phyloP scores from a whole-genome alignment of 495 filamentous ascomycete species.

The Podospora comata region DNA sequence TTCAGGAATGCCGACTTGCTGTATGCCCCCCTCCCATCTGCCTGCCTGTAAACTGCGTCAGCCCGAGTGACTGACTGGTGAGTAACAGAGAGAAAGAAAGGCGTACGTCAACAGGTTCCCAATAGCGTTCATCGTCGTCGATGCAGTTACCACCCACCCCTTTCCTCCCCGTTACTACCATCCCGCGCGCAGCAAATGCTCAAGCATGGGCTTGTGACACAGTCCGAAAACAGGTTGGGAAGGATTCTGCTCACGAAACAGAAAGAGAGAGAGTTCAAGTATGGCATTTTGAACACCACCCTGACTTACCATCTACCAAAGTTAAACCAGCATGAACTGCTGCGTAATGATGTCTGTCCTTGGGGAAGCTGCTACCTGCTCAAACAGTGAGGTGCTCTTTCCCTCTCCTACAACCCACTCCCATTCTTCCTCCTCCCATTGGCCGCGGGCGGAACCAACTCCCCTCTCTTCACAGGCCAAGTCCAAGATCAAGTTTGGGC shows the following conservation, averaged over 20 bases:
- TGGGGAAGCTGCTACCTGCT: not conserved
- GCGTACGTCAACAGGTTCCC: not conserved
- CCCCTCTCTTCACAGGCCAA: not conserved
- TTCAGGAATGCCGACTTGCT: not conserved
- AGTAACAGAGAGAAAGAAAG: not conserved
- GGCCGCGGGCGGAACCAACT: not conserved
- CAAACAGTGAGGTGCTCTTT: not conserved
- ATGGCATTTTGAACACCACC: not conserved
- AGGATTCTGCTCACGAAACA: not conserved
- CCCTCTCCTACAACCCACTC: not conserved
- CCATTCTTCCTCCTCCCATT: not conserved
- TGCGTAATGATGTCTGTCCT: not conserved
- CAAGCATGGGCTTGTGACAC: not conserved
- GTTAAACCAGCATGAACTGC: not conserved
- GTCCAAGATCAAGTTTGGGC: not conserved
- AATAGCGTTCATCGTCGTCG: not conserved
- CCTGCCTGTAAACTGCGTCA: not conserved
- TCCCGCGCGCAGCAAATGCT: not conserved
- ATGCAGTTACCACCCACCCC: not conserved
- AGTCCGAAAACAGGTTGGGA: not conserved
- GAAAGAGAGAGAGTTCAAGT: not conserved
- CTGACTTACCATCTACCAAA: not conserved
- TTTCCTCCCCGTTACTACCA: not conserved
- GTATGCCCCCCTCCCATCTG: not conserved
- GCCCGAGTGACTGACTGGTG: not conserved